These are phyloP conservation scores for Yarrowia alimentaria DNA, from an alignment of 805 yeast species.

Conservation along the genomic window DNA sequence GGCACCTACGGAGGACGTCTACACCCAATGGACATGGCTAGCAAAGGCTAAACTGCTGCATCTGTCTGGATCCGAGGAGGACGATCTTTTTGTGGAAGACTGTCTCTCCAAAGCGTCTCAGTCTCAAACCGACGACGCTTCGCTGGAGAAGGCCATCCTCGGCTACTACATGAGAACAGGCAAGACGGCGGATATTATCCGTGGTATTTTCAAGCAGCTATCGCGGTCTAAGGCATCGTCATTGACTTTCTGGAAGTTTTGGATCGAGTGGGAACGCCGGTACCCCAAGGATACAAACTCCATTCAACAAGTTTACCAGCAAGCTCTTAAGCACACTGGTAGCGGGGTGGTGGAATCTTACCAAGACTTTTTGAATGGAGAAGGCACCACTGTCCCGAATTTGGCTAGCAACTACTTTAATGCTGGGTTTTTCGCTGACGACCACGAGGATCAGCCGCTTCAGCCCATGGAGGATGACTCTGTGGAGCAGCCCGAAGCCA, in stretches of 20 bases:
- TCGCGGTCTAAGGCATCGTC: background rate
- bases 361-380: constrained; percentile 7
- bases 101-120: background rate
- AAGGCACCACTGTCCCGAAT: constrained; percentile 5
- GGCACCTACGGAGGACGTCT: background rate
- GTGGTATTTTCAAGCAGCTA: constrained; percentile 8
- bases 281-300: constrained; percentile 19
- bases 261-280: constrained; percentile 22
- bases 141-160: constrained; percentile 2
- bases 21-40: constrained; percentile 10
- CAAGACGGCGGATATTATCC: background rate
- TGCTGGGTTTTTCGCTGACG: constrained; percentile 2
- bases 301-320: constrained; percentile 20
- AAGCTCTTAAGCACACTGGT: constrained; percentile 3
- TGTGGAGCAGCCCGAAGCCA: background rate
- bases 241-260: background rate
- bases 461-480: constrained; percentile 9
- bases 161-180: constrained; percentile 14
- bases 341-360: constrained; percentile 7
- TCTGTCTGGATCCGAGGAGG: background rate
- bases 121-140: background rate
- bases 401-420: constrained; percentile 8
- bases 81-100: background rate
- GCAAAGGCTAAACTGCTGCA: constrained; percentile 1
- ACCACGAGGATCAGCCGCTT: background rate